Conservation (phyloP, 129 eudicot species). For the Deinandra increscens region DNA sequence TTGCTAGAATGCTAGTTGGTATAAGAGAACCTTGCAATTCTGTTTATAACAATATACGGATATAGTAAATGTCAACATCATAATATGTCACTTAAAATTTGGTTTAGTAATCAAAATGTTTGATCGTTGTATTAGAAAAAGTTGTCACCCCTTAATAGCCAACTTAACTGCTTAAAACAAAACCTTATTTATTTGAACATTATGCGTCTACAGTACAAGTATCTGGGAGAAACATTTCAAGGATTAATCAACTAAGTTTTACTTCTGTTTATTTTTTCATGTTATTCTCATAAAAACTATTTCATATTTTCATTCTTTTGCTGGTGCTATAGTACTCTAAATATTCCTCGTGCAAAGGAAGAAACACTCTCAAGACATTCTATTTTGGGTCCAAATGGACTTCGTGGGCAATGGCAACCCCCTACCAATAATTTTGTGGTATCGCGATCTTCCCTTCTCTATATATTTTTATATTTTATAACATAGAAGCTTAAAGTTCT, state of each 20-base stretch:
- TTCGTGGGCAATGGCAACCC: slow-evolving; percentile 79
- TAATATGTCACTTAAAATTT: not conserved
- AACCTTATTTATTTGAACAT: slow-evolving; percentile 3
- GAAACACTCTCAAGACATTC: slow-evolving; percentile 94
- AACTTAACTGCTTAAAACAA: not conserved
- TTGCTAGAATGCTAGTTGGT: not conserved
- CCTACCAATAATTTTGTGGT: slow-evolving; percentile 61
- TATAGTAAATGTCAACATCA: not conserved
- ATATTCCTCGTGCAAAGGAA: slow-evolving; percentile 77
- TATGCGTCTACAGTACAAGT: not conserved
- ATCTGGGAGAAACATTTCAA: not conserved
- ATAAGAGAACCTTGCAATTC: not conserved
- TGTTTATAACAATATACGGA: slow-evolving; percentile 1
- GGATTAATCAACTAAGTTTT: not conserved
- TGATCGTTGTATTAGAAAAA: not conserved
- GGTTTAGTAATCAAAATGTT: not conserved
- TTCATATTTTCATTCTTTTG: slow-evolving; percentile 17
- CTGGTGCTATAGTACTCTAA: slow-evolving; percentile 49
- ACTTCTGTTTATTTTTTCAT: not conserved
- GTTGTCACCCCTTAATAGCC: not conserved
- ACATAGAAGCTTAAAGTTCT: slow-evolving; percentile 6
- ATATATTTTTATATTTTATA: not conserved
- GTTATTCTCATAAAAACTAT: slow-evolving; percentile 7
- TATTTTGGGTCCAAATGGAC: slow-evolving; percentile 95
- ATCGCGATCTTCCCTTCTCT: slow-evolving; percentile 15